phyloP scores from a whole-genome alignment of 2,329 filamentous ascomycete genomes.

The Elsinoe batatas region DNA sequence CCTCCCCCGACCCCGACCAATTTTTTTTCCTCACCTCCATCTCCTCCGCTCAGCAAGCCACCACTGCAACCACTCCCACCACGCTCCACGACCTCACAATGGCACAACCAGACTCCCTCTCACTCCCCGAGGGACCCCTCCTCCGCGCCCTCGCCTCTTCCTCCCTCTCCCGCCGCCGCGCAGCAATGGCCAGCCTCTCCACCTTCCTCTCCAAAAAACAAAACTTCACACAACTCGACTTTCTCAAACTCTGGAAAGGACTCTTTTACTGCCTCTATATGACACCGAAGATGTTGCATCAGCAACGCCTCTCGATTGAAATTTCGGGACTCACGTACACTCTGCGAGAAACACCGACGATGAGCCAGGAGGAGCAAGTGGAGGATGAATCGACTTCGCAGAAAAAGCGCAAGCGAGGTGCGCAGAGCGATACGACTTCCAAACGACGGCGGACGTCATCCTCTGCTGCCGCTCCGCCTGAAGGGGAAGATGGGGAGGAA shows the following conservation, averaged over 20 bases:
- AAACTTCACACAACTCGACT: conserved; percentile 56
- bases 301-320: conserved; percentile 71
- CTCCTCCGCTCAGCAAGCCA: background rate
- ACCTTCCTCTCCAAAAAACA: conserved; percentile 60
- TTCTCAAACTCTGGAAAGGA: conserved; percentile 88
- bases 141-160: conserved; percentile 10
- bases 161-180: conserved; percentile 24
- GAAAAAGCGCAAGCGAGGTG: background rate
- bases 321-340: conserved; percentile 62
- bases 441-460: too few species aligned
- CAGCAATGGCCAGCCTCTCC: conserved; percentile 66
- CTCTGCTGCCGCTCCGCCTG: background rate
- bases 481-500: background rate
- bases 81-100: conserved; percentile 17
- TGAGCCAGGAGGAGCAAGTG: background rate
- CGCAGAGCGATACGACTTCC: too few species aligned
- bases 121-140: conserved; percentile 2
- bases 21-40: background rate
- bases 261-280: conserved; percentile 87
- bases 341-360: conserved; percentile 13
- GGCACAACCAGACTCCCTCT: conserved; percentile 6
- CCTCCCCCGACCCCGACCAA: background rate
- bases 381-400: background rate
- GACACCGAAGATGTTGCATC: conserved; percentile 78
- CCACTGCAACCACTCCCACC: background rate